These are phyloP conservation scores for Cercophora scortea DNA, from an alignment of 495 filamentous ascomycete species.

Conservation along the genomic window DNA sequence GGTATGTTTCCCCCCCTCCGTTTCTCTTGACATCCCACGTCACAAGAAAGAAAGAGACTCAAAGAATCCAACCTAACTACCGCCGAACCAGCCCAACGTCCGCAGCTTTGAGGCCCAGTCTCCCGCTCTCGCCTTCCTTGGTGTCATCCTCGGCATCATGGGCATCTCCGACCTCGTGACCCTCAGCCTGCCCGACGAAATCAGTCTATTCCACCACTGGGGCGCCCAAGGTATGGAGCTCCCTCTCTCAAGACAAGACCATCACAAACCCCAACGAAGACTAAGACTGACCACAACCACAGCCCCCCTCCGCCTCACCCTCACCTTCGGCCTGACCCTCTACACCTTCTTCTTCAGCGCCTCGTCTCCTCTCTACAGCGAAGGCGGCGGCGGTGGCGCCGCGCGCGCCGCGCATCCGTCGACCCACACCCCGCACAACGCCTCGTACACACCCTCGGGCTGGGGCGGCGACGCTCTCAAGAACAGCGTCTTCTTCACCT, in stretches of 20 bases:
- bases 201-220: conserved; percentile 56
- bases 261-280: not conserved
- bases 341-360: conserved; percentile 57
- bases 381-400: not conserved
- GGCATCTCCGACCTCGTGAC: conserved; percentile 69
- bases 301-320: conserved; percentile 55
- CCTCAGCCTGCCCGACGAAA: conserved; percentile 62
- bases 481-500: conserved; percentile 75
- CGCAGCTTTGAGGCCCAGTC: conserved; percentile 55
- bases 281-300: not conserved
- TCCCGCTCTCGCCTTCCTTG: conserved; percentile 63
- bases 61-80: no score
- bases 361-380: conserved; percentile 27
- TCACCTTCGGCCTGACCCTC: conserved; percentile 58
- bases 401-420: conserved; percentile 16
- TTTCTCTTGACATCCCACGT: not conserved
- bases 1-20: conserved; percentile 34
- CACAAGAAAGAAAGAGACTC: no score
- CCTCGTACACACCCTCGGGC: conserved; percentile 19
- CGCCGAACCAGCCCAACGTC: conserved; percentile 25
- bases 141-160: conserved; percentile 55
- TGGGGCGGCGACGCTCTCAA: conserved; percentile 55
- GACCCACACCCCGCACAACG: conserved; percentile 6
- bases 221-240: conserved; percentile 42
- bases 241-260: not conserved